Percentiles rank a stretch among this genome's conserved stretches.
Evolutionary conservation across 116 monocot genomes (phyloP).

Genomic region (Iris pallida): DNA sequence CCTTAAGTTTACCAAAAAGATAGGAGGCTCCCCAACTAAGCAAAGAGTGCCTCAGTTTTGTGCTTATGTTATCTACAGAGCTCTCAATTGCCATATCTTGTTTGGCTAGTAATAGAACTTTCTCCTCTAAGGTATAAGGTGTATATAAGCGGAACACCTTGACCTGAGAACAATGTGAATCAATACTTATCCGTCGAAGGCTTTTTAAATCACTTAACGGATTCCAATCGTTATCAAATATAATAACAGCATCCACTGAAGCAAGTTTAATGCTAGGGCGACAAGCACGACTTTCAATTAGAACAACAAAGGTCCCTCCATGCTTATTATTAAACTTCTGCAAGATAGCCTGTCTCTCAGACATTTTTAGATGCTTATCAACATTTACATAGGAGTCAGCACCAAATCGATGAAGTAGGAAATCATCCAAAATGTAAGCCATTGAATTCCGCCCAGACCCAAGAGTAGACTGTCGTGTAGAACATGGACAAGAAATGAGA

Average conservation of each 20-base stretch:
- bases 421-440: conserved; percentile 81
- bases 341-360: conserved; percentile 42
- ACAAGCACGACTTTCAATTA: conserved; percentile 82
- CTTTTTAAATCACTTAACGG: conserved; percentile 74
- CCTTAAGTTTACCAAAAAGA: conserved; percentile 54
- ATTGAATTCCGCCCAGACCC: conserved; percentile 50
- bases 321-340: conserved; percentile 66
- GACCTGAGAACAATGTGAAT: conserved; percentile 34
- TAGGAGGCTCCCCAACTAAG: conserved; percentile 70
- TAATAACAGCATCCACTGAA: conserved; percentile 74
- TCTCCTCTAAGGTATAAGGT: conserved; percentile 76
- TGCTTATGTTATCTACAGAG: conserved; percentile 40
- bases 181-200: conserved; percentile 60
- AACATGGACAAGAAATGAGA: no score
- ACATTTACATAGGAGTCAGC: conserved; percentile 68
- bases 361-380: conserved; percentile 39
- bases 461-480: conserved; percentile 36
- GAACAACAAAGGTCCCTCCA: conserved; percentile 66
- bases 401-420: conserved; percentile 80
- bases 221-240: conserved; percentile 87
- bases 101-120: conserved; percentile 54
- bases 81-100: conserved; percentile 46
- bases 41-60: conserved; percentile 51
- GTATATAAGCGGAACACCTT: conserved; percentile 77
- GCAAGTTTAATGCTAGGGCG: conserved; percentile 71